These are phyloP conservation scores for Mycosphaerella arachidis DNA, from an alignment of 2,329 filamentous ascomycete species.

Conservation along the genomic window DNA sequence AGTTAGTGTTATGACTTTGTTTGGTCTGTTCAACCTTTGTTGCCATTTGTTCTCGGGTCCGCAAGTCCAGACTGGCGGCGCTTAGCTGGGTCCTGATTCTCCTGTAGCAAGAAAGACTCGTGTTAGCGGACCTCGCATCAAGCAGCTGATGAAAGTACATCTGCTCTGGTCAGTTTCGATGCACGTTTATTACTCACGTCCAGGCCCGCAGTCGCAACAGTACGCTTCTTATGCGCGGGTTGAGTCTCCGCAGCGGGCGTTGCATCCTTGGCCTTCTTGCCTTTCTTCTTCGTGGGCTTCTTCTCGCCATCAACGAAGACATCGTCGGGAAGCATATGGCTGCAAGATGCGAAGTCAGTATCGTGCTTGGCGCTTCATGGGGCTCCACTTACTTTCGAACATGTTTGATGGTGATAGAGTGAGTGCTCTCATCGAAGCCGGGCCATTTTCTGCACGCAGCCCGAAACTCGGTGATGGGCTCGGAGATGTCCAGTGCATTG, in stretches of 20 bases:
- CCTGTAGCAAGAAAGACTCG: slow-evolving; percentile 16
- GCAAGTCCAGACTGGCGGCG: slow-evolving; percentile 27
- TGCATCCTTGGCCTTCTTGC: slow-evolving; percentile 33
- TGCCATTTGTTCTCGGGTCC: slow-evolving; percentile 13
- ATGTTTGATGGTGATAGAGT: slow-evolving; percentile 76
- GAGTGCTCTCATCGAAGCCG: slow-evolving; percentile 68
- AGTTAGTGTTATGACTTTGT: neutral
- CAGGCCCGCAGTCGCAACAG: slow-evolving; percentile 41
- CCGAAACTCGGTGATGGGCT: slow-evolving; percentile 82
- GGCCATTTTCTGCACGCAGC: slow-evolving; percentile 71
- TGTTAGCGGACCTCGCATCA: slow-evolving; percentile 2
- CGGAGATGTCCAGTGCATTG: slow-evolving; percentile 71
- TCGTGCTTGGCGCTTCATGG: neutral
- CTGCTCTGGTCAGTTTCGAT: slow-evolving; percentile 3
- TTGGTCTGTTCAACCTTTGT: slow-evolving; percentile 19
- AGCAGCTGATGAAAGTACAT: neutral
- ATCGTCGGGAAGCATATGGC: slow-evolving; percentile 82
- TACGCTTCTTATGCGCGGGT: slow-evolving; percentile 39
- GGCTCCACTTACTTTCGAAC: slow-evolving; percentile 67
- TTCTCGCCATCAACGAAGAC: slow-evolving; percentile 77
- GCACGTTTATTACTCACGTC: slow-evolving; percentile 39
- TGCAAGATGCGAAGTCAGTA: slow-evolving; percentile 38
- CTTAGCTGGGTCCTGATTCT: slow-evolving; percentile 32
- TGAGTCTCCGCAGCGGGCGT: slow-evolving; percentile 16
- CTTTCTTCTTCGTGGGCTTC: slow-evolving; percentile 39